phyloP scores from a whole-genome alignment of 176 grass and related monocot species.

The Elaeis guineensis region DNA sequence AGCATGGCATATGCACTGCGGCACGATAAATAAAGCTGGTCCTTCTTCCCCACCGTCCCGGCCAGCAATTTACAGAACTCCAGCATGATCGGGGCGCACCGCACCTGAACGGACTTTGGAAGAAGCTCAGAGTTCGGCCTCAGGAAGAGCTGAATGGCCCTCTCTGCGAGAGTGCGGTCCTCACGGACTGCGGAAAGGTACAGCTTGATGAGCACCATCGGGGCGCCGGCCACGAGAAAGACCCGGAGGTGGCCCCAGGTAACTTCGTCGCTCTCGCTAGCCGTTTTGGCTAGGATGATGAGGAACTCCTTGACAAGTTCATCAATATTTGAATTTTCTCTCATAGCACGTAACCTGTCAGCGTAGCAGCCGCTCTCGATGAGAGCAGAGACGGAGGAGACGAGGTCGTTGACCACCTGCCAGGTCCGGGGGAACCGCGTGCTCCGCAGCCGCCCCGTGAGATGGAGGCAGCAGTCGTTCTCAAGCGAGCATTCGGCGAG shows the following conservation, averaged over 20 bases:
- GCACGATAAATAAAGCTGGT: too few species aligned
- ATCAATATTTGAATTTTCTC: slow-evolving; percentile 22
- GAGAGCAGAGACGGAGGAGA: slow-evolving; percentile 7
- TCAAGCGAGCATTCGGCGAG: slow-evolving; percentile 33
- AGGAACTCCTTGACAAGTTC: slow-evolving; percentile 67
- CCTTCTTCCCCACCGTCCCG: background rate
- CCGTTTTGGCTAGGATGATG: slow-evolving; percentile 1
- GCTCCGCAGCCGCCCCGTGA: slow-evolving; percentile 57
- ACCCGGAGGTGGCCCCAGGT: slow-evolving; percentile 41
- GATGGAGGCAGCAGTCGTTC: slow-evolving; percentile 59
- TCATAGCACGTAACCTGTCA: background rate
- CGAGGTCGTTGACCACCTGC: slow-evolving; percentile 76
- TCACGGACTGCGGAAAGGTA: slow-evolving; percentile 28
- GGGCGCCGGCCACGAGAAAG: slow-evolving; percentile 49
- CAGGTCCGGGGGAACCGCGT: slow-evolving; percentile 57
- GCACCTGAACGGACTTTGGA: background rate
- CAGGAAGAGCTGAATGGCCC: background rate
- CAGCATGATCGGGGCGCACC: background rate
- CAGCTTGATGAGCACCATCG: slow-evolving; percentile 57
- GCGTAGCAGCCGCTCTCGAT: background rate
- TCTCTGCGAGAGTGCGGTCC: background rate
- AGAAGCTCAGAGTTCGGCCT: background rate
- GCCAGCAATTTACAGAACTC: background rate
- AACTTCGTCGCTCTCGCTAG: slow-evolving; percentile 4
- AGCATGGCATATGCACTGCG: too few species aligned